Conservation (phyloP, 1,284 basidiomycete species). For the Sphaerobolus stellatus region DNA sequence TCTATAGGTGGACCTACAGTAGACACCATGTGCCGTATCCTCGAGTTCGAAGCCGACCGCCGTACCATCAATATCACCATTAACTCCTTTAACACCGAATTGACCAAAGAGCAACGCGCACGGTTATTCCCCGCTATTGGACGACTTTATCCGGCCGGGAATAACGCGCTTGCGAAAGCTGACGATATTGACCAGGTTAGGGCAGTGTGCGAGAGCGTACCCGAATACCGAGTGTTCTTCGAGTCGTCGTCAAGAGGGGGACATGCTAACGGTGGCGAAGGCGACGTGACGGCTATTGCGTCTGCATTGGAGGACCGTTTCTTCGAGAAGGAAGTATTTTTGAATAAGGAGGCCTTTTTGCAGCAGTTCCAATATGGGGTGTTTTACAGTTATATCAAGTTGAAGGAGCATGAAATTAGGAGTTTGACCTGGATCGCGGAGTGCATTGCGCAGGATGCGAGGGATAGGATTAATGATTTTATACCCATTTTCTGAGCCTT, state of each 20-base stretch:
- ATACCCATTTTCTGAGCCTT: constrained; percentile 76
- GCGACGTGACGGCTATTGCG: constrained; percentile 39
- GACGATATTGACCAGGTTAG: constrained; percentile 96
- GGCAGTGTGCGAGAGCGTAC: constrained; percentile 80
- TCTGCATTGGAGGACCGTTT: constrained; percentile 84
- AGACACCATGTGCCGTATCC: constrained; percentile 87
- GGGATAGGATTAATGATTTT: constrained; percentile 90
- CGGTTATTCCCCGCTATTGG: constrained; percentile 94
- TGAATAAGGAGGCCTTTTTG: constrained; percentile 92
- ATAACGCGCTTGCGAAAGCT: constrained; percentile 90
- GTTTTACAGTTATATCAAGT: constrained; percentile 92
- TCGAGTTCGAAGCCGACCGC: constrained; percentile 96
- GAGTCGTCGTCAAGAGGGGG: constrained; percentile 53
- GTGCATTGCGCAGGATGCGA: constrained; percentile 93
- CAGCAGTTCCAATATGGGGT: constrained; percentile 94
- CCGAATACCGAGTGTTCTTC: constrained; percentile 93
- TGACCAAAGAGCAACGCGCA: constrained; percentile 95
- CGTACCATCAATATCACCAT: constrained; percentile 98
- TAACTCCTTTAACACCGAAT: constrained; percentile 96
- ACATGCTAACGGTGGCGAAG: constrained; percentile 34
- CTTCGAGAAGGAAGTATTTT: constrained; percentile 90
- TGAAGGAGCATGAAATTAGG: constrained; percentile 99
- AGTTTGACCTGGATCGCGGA: constrained; percentile 98
- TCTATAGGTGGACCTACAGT: constrained; percentile 82
- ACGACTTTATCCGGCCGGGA: constrained; percentile 92